Base-by-base conservation (phyloP, 2,329 filamentous ascomycete genomes). In the Colletotrichum siamense region DNA sequence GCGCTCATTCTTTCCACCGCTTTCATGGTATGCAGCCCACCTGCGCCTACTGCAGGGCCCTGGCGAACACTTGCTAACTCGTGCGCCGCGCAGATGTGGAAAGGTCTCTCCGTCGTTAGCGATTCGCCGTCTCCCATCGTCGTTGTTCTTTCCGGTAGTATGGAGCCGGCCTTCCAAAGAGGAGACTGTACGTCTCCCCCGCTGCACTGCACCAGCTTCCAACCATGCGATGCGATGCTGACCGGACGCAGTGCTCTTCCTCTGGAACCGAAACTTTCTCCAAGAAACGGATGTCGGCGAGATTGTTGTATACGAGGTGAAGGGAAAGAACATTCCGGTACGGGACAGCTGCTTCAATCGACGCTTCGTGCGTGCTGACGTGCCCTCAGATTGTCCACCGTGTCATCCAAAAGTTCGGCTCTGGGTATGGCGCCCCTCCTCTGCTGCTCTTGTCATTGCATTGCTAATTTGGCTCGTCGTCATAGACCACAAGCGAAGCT, bases 1-100 rank as follows among this genome's bases (percentile, higher is more conserved):
- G 95, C 93, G 73, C 92, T 98, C 78, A 95, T 98, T 77, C 91
- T 98, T 67, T 96, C 94, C 12, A 97, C 95, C 2, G 96, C 96
- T 2, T 98, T 98, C 83, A 98, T 98, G 96, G 92, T 92, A 81
- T 77, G 88, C 65, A 52, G 4, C 30, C 28, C 24, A 34, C 59
- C 39, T 12, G 18, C 26, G 26, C n/a, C 18, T 12, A 9, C 12
- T 4, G 30, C 30, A 18, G 18, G 22, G 28, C 62, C 24, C 24
- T 34, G 49, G n/a, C 18, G 34, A 62, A 15, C 28, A 24, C 61
- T 70, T 52, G 24, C 69, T 76, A 59, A 70, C 64, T 49, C 32
- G 16, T 34, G 34, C 15, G n/a, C 26, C 39, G 44, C 39, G 28
- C 71, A 92, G 91, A 92, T 98, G 87, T 95, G 94, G 96, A 98